Evolutionary conservation across 2,329 filamentous ascomycete genomes (phyloP).

Genomic region (Fusarium domesticum): DNA sequence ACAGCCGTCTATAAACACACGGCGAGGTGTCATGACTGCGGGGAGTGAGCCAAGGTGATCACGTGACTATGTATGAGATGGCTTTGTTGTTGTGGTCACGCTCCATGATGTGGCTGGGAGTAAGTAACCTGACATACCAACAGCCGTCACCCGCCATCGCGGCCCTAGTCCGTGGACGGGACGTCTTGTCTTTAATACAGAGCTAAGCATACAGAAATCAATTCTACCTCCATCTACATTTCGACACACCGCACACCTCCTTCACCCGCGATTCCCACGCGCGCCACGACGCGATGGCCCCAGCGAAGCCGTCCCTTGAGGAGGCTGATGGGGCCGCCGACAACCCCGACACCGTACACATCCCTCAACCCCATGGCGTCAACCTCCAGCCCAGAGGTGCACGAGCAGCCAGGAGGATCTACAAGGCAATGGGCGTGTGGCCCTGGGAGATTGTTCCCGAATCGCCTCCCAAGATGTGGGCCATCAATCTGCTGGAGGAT

Average conservation of each 20-base stretch:
- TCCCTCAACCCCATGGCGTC: conserved; percentile 26
- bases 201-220: too few species aligned
- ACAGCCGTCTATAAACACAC: conserved; percentile 6
- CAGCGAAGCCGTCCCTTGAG: conserved; percentile 21
- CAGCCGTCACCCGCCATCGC: conserved; percentile 13
- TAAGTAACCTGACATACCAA: background rate
- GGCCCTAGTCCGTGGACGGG: conserved; percentile 25
- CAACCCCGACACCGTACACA: conserved; percentile 25
- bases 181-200: conserved; percentile 2
- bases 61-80: conserved; percentile 28
- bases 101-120: conserved; percentile 29
- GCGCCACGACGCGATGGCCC: conserved; percentile 25
- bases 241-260: conserved; percentile 1
- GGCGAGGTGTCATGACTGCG: conserved; percentile 32
- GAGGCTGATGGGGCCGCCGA: conserved; percentile 22
- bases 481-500: conserved; percentile 30
- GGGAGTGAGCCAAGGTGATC: conserved; percentile 16
- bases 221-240: too few species aligned
- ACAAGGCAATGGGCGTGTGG: conserved; percentile 29
- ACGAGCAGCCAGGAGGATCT: conserved; percentile 27
- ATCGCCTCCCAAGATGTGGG: conserved; percentile 31
- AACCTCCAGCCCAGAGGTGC: conserved; percentile 27
- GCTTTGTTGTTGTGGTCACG: conserved; percentile 8
- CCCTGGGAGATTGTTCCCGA: conserved; percentile 31
- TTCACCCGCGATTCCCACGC: conserved; percentile 3